Evolutionary conservation across 2,329 filamentous ascomycete species (phyloP).

Genomic region (Fusarium compactum): DNA sequence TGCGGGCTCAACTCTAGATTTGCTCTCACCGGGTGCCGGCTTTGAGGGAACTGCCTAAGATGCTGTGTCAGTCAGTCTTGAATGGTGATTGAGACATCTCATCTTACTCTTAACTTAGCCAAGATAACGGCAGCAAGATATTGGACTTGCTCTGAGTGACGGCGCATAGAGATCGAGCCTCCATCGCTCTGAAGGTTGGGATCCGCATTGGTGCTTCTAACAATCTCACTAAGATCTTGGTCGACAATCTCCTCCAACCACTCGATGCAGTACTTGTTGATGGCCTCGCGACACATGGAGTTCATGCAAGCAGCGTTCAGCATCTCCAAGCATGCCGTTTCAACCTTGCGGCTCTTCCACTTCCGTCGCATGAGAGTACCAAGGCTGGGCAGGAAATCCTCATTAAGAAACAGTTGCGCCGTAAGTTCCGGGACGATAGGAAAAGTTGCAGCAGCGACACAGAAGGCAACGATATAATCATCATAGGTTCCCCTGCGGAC

Average conservation of each 20-base stretch:
- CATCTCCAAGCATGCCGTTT: constrained; percentile 87
- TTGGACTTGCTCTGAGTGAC: constrained; percentile 71
- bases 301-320: constrained; percentile 93
- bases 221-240: constrained; percentile 71
- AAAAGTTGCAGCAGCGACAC: constrained; percentile 89
- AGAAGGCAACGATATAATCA: constrained; percentile 91
- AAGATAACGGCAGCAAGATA: constrained; percentile 79
- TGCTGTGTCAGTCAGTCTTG: constrained; percentile 63
- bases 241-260: constrained; percentile 90
- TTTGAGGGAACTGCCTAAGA: constrained; percentile 67
- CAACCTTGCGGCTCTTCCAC: constrained; percentile 87
- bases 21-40: constrained; percentile 54
- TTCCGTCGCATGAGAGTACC: constrained; percentile 81
- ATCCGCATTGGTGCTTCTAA: constrained; percentile 63
- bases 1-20: constrained; percentile 63
- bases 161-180: constrained; percentile 70
- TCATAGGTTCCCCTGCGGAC: constrained; percentile 83
- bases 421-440: constrained; percentile 83
- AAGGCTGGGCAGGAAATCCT: constrained; percentile 85
- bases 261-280: constrained; percentile 84
- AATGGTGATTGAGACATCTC: constrained; percentile 26
- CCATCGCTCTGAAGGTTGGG: constrained; percentile 69
- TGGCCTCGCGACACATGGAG: constrained; percentile 81
- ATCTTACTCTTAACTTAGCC: constrained; percentile 74
- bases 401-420: constrained; percentile 83